These are phyloP conservation scores for Candida multigemmis DNA, from an alignment of 805 yeast genomes.

Conservation along the genomic window DNA sequence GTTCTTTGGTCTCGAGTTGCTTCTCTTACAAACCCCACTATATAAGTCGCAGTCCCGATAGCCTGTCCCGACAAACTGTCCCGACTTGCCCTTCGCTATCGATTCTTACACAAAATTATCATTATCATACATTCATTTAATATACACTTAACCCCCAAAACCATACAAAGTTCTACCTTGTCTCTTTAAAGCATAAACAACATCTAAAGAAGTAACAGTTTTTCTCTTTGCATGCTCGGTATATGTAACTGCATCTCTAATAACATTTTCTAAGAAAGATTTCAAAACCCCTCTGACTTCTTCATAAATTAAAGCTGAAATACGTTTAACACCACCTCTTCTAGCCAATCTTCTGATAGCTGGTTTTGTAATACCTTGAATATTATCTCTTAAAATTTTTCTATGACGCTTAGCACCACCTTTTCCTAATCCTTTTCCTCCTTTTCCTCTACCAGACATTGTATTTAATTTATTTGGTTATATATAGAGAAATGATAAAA, in stretches of 20 bases:
- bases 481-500: constrained; percentile 3
- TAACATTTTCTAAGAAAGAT: constrained; percentile 92
- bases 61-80: too few species aligned
- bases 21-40: too few species aligned
- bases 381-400: constrained; percentile 98
- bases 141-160: constrained; percentile 86
- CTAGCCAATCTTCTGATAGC: constrained; percentile 99
- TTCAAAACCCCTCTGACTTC: constrained; percentile 96
- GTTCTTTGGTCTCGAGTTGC: too few species aligned
- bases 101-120: too few species aligned
- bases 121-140: constrained; percentile 4
- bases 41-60: too few species aligned
- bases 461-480: constrained; percentile 7
- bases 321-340: constrained; percentile 99
- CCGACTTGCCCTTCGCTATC: too few species aligned
- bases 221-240: constrained; percentile 99
- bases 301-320: constrained; percentile 96
- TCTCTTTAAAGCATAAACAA: constrained; percentile 98
- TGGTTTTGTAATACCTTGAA: constrained; percentile 99
- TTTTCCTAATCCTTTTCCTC: constrained; percentile 99
- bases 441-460: constrained; percentile 99
- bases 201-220: constrained; percentile 98
- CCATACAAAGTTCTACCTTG: constrained; percentile 99
- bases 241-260: constrained; percentile 98
- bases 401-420: constrained; percentile 99